Base-by-base conservation (phyloP, 805 yeast genomes). In the Jamesozyma rosinii region DNA sequence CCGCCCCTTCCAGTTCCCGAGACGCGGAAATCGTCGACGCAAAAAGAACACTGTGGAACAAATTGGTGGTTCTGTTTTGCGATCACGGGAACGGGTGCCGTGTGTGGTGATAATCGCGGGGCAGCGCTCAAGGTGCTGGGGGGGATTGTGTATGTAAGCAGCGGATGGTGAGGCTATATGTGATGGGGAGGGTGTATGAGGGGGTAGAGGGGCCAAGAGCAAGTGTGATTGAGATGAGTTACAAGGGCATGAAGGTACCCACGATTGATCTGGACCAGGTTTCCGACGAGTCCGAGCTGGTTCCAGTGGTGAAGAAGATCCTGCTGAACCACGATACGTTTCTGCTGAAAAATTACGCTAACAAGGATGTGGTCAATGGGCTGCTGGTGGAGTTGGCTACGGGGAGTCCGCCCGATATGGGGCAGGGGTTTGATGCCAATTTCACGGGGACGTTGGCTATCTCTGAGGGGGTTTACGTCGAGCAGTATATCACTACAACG, bases 341-440 rank as follows among this genome's bases (percentile, higher is more conserved):
- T 38, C 42, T 60, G 17, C 42, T 61, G 49, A 52, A 55, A 38
- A 60, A 61, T 44, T 60, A 54, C 42, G 64, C 66, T 6, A 53
- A 58, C 37, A 47, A 49, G 38, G 48, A 43, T 3, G 41, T 41
- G 1, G 30, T 60, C 17, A 53, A 50, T 38, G 46, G 35, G 2
- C 41, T 58, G 37, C 3, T 49, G 11, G 40, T 38, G 2, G 33
- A 30, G 3, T 35, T 57, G 18, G 31, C 17, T 22, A 9, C 11
- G 2, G 53, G 44, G 14, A 17, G 21, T 6, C 8, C 22, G 4
- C 40, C 43, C 11, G 37, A 36, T 22, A 19, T 36, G 2, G 27
- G 39, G 3, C 51, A 51, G 31, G 57, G 54, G 13, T 54, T 60
- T 27, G 64, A 58, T 44, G 52, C 55, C 10, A 52, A 52, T 43